Percentiles rank a stretch among this genome's conserved stretches.
phyloP scores from a whole-genome alignment of 768 basidiomycete species.

The Artomyces pyxidatus region DNA sequence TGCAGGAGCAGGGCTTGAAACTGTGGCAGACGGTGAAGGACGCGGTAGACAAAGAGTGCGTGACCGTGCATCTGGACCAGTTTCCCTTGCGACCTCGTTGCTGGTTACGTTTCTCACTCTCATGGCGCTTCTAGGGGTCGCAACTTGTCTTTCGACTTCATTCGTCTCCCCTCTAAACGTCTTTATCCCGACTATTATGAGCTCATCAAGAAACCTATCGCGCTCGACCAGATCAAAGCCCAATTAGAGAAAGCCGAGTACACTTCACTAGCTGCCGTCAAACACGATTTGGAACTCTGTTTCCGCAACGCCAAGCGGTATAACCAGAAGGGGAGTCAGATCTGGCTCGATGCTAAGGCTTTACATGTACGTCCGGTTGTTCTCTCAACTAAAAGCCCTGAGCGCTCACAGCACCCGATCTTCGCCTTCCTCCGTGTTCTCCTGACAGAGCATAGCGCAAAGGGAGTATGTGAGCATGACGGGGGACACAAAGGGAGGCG shows the following conservation, averaged over 20 bases:
- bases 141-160: conserved; percentile 53
- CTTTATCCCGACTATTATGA: conserved; percentile 83
- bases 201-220: conserved; percentile 73
- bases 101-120: conserved; percentile 18
- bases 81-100: conserved; percentile 22
- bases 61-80: conserved; percentile 31
- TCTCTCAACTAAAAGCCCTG: background rate
- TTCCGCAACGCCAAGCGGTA: conserved; percentile 79
- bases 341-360: conserved; percentile 77
- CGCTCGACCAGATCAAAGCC: conserved; percentile 83
- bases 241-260: conserved; percentile 57
- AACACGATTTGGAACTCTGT: conserved; percentile 65
- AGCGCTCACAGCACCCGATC: background rate
- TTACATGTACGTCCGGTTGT: conserved; percentile 49
- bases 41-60: conserved; percentile 84
- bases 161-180: conserved; percentile 62
- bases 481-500: conserved; percentile 33
- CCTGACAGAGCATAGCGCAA: conserved; percentile 35
- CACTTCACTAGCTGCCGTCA: conserved; percentile 54
- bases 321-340: conserved; percentile 71
- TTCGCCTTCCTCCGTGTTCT: conserved; percentile 1
- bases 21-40: conserved; percentile 76
- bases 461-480: conserved; percentile 40
- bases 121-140: conserved; percentile 44
- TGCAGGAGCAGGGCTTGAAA: conserved; percentile 61